Conservation (phyloP, 2,329 filamentous ascomycete species). For the Pseudogymnoascus sp. region DNA sequence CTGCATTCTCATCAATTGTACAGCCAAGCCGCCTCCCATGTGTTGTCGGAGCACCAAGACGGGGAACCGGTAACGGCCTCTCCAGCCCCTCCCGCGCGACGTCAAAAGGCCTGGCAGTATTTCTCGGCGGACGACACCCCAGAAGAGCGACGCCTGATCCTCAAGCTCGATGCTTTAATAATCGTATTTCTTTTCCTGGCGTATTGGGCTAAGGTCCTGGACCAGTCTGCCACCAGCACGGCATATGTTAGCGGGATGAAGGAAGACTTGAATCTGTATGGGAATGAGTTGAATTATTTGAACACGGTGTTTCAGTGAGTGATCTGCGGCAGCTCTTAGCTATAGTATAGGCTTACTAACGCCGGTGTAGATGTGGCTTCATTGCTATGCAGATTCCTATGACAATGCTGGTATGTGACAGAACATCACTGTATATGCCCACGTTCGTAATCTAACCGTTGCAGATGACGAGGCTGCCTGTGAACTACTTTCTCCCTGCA, state of each 20-base stretch:
- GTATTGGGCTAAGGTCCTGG: constrained; percentile 13
- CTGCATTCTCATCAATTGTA: background rate
- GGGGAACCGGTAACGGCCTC: background rate
- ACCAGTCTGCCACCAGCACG: constrained; percentile 32
- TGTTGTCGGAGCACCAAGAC: background rate
- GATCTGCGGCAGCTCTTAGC: background rate
- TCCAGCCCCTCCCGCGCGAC: background rate
- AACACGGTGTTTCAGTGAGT: constrained; percentile 15
- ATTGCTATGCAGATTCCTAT: constrained; percentile 11
- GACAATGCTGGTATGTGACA: constrained; percentile 6
- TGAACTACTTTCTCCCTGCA: constrained; percentile 11
- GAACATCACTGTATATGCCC: background rate
- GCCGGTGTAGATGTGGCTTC: constrained; percentile 1
- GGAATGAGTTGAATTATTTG: constrained; percentile 26
- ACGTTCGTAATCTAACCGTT: background rate
- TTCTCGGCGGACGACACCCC: constrained; percentile 13
- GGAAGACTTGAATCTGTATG: constrained; percentile 37
- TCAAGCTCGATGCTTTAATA: constrained; percentile 14
- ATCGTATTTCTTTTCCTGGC: constrained; percentile 14
- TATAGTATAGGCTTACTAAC: background rate
- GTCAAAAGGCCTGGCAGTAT: constrained; percentile 9
- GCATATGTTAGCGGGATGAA: constrained; percentile 40
- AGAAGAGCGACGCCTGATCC: constrained; percentile 10
- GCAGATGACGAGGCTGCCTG: constrained; percentile 10
- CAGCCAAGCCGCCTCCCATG: background rate